A percentile compares a stretch with the other conserved stretches of the same genome.
Evolutionary conservation across 2,329 filamentous ascomycete species (phyloP).

Genomic region (Elsinoe batatas): DNA sequence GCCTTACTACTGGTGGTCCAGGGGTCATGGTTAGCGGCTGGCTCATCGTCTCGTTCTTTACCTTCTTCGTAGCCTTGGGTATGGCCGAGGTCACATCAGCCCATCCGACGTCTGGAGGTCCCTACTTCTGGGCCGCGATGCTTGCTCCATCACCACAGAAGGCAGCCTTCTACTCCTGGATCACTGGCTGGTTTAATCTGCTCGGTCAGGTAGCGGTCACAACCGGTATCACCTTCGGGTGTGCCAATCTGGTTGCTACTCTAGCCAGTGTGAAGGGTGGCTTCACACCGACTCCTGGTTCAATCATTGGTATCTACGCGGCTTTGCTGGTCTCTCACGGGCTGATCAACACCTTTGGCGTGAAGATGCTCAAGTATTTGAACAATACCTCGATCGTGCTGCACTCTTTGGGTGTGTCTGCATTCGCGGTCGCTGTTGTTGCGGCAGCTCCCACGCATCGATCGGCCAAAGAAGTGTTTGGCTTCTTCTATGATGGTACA

Average conservation of each 20-base stretch:
- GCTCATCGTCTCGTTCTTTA: constrained; percentile 48
- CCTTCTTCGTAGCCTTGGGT: constrained; percentile 43
- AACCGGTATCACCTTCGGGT: constrained; percentile 40
- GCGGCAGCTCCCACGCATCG: constrained; percentile 49
- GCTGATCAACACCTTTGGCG: constrained; percentile 49
- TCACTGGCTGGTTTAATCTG: constrained; percentile 43
- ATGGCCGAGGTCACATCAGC: constrained; percentile 53
- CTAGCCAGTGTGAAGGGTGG: constrained; percentile 36
- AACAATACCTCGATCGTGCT: constrained; percentile 49
- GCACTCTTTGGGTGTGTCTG: constrained; percentile 44
- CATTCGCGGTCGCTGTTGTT: constrained; percentile 46
- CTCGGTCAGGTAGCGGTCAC: constrained; percentile 41
- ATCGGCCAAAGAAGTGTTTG: constrained; percentile 27
- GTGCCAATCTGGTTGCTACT: constrained; percentile 37
- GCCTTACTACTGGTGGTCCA: constrained; percentile 45
- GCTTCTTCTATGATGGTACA: constrained; percentile 43
- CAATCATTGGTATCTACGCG: constrained; percentile 51
- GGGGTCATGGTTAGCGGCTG: constrained; percentile 48
- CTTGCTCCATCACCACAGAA: constrained; percentile 39
- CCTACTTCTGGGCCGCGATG: constrained; percentile 52
- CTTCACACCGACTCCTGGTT: constrained; percentile 36
- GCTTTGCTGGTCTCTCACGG: constrained; percentile 47
- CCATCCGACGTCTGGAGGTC: constrained; percentile 49
- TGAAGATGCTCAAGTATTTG: constrained; percentile 45
- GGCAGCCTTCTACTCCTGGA: constrained; percentile 39